Percentiles rank a stretch among this genome's conserved stretches.
These are phyloP conservation scores for Aspergillus flavus DNA, from an alignment of 2,329 filamentous ascomycete species.

Conservation along the genomic window DNA sequence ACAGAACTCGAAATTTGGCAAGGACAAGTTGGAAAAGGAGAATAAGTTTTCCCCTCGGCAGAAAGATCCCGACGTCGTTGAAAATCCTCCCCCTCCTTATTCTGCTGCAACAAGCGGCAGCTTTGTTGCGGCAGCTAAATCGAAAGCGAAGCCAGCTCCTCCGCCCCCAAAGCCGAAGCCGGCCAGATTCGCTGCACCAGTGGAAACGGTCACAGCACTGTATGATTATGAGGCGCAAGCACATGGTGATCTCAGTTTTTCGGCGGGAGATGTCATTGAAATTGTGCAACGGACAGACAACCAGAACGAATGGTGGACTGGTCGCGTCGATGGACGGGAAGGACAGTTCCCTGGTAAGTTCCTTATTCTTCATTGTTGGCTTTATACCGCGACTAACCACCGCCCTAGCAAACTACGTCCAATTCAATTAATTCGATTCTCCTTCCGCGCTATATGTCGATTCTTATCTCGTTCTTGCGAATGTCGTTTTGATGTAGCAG, in stretches of 20 bases:
- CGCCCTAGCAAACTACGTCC: constrained; percentile 41
- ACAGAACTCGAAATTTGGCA: constrained; percentile 35
- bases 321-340: constrained; percentile 74
- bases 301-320: constrained; percentile 97
- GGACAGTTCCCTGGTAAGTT: constrained; percentile 92
- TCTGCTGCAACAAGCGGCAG: constrained; percentile 50
- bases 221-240: constrained; percentile 97
- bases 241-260: constrained; percentile 90
- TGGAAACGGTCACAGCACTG: constrained; percentile 83
- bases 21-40: constrained; percentile 41
- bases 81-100: constrained; percentile 73
- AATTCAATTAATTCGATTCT: constrained; percentile 31
- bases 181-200: constrained; percentile 67
- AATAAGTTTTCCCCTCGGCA: constrained; percentile 36
- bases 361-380: background rate
- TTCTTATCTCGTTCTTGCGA: constrained; percentile 11
- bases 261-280: constrained; percentile 85
- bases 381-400: constrained; percentile 13
- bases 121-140: constrained; percentile 63
- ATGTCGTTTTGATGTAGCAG: constrained; percentile 9
- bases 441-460: constrained; percentile 12
- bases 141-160: constrained; percentile 68
- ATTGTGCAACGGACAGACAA: constrained; percentile 82
- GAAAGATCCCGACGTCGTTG: constrained; percentile 49
- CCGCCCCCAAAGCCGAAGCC: constrained; percentile 84